A percentile compares a stretch with the other conserved stretches of the same genome.
Evolutionary conservation across 2,329 filamentous ascomycete species (phyloP).

Genomic region (Alternaria sp.): DNA sequence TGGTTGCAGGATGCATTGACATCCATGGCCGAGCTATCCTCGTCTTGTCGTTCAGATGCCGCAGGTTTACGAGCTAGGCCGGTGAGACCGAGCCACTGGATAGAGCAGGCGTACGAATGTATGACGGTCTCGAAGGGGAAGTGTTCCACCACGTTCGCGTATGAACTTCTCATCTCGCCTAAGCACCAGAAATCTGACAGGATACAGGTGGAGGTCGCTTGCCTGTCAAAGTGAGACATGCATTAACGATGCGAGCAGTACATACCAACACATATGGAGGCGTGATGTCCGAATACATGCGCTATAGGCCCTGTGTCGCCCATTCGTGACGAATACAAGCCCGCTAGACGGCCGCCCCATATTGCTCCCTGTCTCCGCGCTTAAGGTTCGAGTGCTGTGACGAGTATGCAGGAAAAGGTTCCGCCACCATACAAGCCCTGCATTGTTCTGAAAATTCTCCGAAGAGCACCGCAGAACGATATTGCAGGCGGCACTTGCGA

Average conservation of each 20-base stretch:
- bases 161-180: constrained; percentile 12
- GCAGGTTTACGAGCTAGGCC: constrained; percentile 18
- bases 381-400: constrained; percentile 12
- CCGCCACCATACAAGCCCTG: constrained; percentile 18
- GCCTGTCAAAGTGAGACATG: constrained; percentile 13
- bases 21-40: background rate
- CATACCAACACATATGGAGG: constrained; percentile 1
- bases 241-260: constrained; percentile 9
- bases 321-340: background rate
- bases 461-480: constrained; percentile 14
- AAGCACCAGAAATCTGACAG: constrained; percentile 13
- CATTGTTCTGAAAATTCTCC: constrained; percentile 12
- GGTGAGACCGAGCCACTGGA: constrained; percentile 10
- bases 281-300: background rate
- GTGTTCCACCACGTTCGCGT: constrained; percentile 17
- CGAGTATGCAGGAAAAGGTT: constrained; percentile 12
- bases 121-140: constrained; percentile 20
- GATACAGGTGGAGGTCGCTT: constrained; percentile 5
- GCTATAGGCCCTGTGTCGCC: background rate
- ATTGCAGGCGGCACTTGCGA: constrained; percentile 9
- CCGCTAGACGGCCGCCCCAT: background rate
- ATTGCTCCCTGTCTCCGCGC: background rate
- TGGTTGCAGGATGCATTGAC: constrained; percentile 13
- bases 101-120: constrained; percentile 17
- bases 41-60: constrained; percentile 20